A percentile compares a stretch with the other conserved stretches of the same genome.
phyloP scores from a whole-genome alignment of 192 early-diverging fungal genomes.

The Podila horticola region DNA sequence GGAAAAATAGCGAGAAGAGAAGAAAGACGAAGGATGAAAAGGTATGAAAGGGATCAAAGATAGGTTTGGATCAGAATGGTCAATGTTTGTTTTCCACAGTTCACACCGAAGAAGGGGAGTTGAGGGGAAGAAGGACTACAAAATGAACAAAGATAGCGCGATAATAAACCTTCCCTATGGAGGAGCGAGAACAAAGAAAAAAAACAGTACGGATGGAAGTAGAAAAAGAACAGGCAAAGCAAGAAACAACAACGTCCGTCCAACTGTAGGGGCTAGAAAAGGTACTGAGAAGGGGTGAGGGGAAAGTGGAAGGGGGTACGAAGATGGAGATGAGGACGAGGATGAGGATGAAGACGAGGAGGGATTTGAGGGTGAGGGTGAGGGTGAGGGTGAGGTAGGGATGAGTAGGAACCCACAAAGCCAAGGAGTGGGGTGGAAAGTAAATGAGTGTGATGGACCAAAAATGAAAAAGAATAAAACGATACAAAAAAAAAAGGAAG shows the following conservation, averaged over 20 bases:
- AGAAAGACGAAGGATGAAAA: slow-evolving; percentile 5
- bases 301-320: slow-evolving; percentile 11
- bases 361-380: too few relatives aligned
- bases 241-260: neutral
- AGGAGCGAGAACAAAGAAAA: neutral
- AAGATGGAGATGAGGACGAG: neutral
- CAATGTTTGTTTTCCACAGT: too few relatives aligned
- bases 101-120: too few relatives aligned
- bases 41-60: neutral
- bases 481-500: neutral
- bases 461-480: neutral
- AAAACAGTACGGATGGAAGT: slow-evolving; percentile 4
- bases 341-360: too few relatives aligned
- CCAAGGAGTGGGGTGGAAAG: too few relatives aligned
- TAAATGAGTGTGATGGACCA: too few relatives aligned
- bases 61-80: neutral
- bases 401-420: too few relatives aligned
- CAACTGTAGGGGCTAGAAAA: neutral
- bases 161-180: slow-evolving; percentile 33
- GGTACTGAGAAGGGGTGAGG: neutral
- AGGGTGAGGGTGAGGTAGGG: too few relatives aligned
- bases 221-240: neutral
- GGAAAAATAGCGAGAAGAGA: neutral
- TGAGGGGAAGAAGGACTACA: too few relatives aligned
- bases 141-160: neutral